Conservation (phyloP, 257 asterid species). For the Galeopsis tetrahit region DNA sequence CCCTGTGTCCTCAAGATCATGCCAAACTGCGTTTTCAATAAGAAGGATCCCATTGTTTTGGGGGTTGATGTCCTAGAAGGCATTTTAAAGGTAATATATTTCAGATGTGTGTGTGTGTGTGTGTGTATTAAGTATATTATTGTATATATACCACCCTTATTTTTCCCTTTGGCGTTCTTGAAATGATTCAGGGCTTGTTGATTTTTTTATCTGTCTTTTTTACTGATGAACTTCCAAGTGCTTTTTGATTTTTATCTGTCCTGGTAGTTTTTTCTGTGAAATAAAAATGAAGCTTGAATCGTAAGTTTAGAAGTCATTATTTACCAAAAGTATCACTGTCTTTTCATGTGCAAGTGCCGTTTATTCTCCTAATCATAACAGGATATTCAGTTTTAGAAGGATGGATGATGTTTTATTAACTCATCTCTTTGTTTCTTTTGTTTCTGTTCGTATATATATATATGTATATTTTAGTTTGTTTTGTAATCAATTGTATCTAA, state of each 20-base stretch:
- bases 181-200: not conserved
- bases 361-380: not conserved
- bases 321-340: not conserved
- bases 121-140: not conserved
- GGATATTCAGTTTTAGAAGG: not conserved
- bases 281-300: not conserved
- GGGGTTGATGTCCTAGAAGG: constrained; percentile 94
- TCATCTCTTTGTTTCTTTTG: not conserved
- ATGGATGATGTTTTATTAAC: not conserved
- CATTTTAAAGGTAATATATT: constrained; percentile 65
- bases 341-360: not conserved
- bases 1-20: constrained; percentile 93
- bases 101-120: not conserved
- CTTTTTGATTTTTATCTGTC: not conserved
- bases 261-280: not conserved
- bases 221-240: not conserved
- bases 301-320: not conserved
- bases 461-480: not conserved
- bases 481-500: not conserved
- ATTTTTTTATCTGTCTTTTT: not conserved
- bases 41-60: constrained; percentile 95
- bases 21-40: constrained; percentile 82
- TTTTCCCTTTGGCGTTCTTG: not conserved
- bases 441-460: not conserved
- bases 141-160: no score